phyloP scores from a whole-genome alignment of 208 protist species.

The Porcisia deanei region DNA sequence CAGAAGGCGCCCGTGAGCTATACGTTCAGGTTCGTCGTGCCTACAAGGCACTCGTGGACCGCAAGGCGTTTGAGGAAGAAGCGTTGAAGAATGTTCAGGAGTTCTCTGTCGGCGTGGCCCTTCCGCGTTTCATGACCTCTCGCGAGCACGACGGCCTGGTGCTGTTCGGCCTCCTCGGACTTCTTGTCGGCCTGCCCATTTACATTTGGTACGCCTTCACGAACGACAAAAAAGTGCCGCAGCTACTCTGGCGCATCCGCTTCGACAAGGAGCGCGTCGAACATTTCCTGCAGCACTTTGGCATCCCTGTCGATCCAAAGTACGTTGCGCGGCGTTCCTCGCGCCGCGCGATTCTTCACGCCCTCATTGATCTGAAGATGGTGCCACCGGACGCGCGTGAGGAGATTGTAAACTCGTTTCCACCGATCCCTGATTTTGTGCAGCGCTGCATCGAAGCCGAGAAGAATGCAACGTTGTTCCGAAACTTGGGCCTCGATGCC shows the following conservation, averaged over 20 bases:
- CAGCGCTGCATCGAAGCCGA: constrained; percentile 77
- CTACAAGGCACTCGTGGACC: constrained; percentile 93
- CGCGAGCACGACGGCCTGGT: constrained; percentile 88
- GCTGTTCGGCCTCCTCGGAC: constrained; percentile 76
- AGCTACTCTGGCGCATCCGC: constrained; percentile 68
- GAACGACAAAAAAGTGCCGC: constrained; percentile 66
- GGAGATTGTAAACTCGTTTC: constrained; percentile 64
- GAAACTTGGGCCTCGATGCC: constrained; percentile 58
- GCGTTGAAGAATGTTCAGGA: constrained; percentile 70
- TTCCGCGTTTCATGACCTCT: constrained; percentile 86
- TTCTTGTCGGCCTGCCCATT: constrained; percentile 73
- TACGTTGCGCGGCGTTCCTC: constrained; percentile 67
- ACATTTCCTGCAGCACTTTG: constrained; percentile 78
- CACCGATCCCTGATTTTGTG: constrained; percentile 76
- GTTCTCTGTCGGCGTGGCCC: constrained; percentile 86
- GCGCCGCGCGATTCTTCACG: constrained; percentile 41
- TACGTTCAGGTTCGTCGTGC: constrained; percentile 90
- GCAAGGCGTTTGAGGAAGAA: constrained; percentile 90
- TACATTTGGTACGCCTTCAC: constrained; percentile 85
- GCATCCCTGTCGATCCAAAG: constrained; percentile 76
- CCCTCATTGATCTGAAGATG: constrained; percentile 60
- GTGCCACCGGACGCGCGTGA: constrained; percentile 64
- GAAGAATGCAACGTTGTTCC: constrained; percentile 60
- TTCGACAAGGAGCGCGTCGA: constrained; percentile 85
- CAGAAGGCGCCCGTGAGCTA: constrained; percentile 81